Conservation (phyloP, 805 yeast species). For the Myxozyma melibiosi region DNA sequence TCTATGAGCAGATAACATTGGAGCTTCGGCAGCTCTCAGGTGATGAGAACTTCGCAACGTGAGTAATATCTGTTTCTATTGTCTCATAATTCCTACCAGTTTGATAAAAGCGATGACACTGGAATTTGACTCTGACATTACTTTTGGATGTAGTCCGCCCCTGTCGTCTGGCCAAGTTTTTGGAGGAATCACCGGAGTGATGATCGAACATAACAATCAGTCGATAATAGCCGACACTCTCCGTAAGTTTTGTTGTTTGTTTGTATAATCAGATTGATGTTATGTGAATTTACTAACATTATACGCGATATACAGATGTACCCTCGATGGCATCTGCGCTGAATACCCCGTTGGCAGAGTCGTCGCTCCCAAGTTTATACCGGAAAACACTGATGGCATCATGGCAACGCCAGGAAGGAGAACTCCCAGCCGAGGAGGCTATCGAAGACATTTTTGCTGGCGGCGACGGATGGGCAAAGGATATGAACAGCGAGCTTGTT, state of each 20-base stretch:
- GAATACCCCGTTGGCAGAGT: neutral
- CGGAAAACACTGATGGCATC: conserved; percentile 29
- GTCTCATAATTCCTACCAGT: neutral
- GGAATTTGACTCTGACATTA: no score
- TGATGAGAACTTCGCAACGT: conserved; percentile 27
- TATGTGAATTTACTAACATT: neutral
- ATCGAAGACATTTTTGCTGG: conserved; percentile 74
- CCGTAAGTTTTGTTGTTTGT: conserved; percentile 10
- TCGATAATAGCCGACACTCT: neutral
- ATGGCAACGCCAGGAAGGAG: conserved; percentile 36
- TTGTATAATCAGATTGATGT: neutral
- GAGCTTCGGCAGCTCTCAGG: conserved; percentile 23
- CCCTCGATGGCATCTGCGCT: neutral
- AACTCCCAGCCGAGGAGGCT: conserved; percentile 60
- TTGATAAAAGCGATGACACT: no score
- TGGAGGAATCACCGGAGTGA: conserved; percentile 54
- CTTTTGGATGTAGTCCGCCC: conserved; percentile 38
- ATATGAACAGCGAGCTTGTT: conserved; percentile 15
- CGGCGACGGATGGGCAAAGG: conserved; percentile 56
- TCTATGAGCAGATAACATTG: conserved; percentile 14
- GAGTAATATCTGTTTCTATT: conserved; percentile 2
- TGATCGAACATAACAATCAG: conserved; percentile 34
- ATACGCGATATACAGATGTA: neutral
- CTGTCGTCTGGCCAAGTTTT: conserved; percentile 48
- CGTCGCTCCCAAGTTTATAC: conserved; percentile 25